Base-by-base conservation (phyloP, 202 grass and related monocot genomes). In the Schoenoplectus triqueter region DNA sequence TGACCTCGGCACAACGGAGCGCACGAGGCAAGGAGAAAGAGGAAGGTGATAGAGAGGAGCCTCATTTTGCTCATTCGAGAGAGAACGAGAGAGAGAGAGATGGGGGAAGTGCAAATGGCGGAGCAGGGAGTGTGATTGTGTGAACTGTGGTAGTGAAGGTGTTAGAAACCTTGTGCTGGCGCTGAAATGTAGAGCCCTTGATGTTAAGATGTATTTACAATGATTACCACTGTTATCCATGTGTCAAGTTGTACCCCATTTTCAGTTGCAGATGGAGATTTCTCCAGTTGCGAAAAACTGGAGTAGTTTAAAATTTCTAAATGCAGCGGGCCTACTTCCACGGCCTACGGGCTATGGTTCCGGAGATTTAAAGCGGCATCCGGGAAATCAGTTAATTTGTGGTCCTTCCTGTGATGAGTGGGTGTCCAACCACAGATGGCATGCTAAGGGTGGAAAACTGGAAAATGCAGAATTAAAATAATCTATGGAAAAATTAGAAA, bases 1-100 rank as follows among this genome's bases (percentile, higher is more conserved):
- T 87, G 85, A 47, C 75, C 77, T 4, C 39, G 86, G 18, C 69
- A 94, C 14, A 41, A 4, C 10, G 73, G 40, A 1, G 64, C 52
- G 17, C 83, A 44, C 7, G 44, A 21, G 69, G 86, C 55, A 20
- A 79, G 1, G 18, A 89, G 73, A 22, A 90, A 50, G 39, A 73
- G 52, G 11, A 78, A 49, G 22, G 20, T 52, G 13, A 75, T 7
- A 22, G 82, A 31, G 81, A 86, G 60, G 3, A 81, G 31, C 60
- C 83, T 63, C 83, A 78, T 76, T n/a, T 45, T 79, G 55, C 39
- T 20, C 73, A 56, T 50, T 10, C 21, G 14, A 60, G 10, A 21
- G 14, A 59, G 74, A 31, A 31, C 42, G 48, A 78, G 31, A 59
- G 74, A 11, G 52, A 69, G 52, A 51, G 67, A 64, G 52, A 83